Evolutionary conservation across 2,329 filamentous ascomycete species (phyloP).

Genomic region (Paraconiothyrium sp.): DNA sequence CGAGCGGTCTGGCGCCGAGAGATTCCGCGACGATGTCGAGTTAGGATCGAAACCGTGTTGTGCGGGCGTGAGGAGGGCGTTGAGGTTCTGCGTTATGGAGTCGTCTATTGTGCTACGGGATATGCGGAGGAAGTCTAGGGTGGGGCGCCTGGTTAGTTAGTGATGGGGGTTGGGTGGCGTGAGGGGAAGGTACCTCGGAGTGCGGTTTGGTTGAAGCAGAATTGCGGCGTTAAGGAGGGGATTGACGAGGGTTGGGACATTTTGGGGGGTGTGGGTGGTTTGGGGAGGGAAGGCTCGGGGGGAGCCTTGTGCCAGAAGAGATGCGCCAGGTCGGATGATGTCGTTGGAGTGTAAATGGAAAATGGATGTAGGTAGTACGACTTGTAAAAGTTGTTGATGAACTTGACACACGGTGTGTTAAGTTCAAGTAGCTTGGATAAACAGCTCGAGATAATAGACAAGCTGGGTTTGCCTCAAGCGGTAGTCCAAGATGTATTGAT

Average conservation of each 20-base stretch:
- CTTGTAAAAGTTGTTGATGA: neutral
- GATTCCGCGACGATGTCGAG: slow-evolving; percentile 73
- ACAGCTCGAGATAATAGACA: too few relatives aligned
- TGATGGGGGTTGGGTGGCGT: slow-evolving; percentile 26
- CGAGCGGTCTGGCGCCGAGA: slow-evolving; percentile 57
- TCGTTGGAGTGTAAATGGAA: neutral
- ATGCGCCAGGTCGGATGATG: slow-evolving; percentile 37
- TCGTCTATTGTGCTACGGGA: slow-evolving; percentile 90
- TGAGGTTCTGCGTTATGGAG: slow-evolving; percentile 91
- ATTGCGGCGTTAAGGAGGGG: slow-evolving; percentile 57
- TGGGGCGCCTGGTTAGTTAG: slow-evolving; percentile 46
- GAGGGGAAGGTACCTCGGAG: slow-evolving; percentile 53
- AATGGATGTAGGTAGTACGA: neutral
- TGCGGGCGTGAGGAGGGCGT: slow-evolving; percentile 83
- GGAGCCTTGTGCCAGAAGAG: slow-evolving; percentile 43
- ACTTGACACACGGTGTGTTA: neutral
- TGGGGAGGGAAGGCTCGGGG: slow-evolving; percentile 20
- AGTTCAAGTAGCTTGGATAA: too few relatives aligned
- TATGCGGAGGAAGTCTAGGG: slow-evolving; percentile 84
- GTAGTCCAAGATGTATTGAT: neutral
- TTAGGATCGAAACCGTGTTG: slow-evolving; percentile 77
- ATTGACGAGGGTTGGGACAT: slow-evolving; percentile 55
- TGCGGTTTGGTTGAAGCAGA: slow-evolving; percentile 63
- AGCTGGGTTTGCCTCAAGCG: neutral
- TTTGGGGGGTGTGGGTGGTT: slow-evolving; percentile 16